Conservation (phyloP, 208 protist genomes). For the Wallacemonas sp. region DNA sequence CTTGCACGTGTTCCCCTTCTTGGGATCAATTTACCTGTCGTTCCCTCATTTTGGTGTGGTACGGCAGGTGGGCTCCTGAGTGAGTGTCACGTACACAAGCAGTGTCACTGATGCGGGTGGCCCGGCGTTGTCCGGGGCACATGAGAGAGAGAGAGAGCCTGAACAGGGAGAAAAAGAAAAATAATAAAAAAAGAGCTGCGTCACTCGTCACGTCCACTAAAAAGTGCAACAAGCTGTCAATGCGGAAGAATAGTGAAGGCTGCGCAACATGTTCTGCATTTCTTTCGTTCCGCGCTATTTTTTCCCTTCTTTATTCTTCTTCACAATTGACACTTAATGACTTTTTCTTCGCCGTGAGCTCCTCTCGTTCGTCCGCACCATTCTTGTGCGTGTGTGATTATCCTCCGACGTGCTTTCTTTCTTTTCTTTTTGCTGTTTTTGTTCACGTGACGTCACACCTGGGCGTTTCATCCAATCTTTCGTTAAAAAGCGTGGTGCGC, state of each 20-base stretch:
- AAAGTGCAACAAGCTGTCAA: neutral
- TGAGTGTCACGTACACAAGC: too few relatives aligned
- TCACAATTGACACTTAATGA: too few relatives aligned
- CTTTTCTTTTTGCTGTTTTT: slow-evolving; percentile 4
- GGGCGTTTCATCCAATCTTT: slow-evolving; percentile 15
- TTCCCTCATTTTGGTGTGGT: too few relatives aligned
- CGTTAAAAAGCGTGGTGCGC: neutral
- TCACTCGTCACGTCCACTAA: too few relatives aligned
- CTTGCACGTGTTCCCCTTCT: too few relatives aligned
- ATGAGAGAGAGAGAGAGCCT: neutral
- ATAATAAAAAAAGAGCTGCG: slow-evolving; percentile 23
- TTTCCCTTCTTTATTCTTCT: slow-evolving; percentile 5
- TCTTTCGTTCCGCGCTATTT: slow-evolving; percentile 1
- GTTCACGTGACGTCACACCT: too few relatives aligned
- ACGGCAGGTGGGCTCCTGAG: too few relatives aligned
- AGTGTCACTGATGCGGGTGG: too few relatives aligned
- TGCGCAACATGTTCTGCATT: neutral
- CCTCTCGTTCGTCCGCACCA: slow-evolving; percentile 7
- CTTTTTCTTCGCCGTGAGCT: slow-evolving; percentile 2
- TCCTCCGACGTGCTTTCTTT: neutral
- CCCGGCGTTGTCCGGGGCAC: too few relatives aligned
- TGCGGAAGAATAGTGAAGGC: neutral
- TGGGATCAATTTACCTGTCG: too few relatives aligned
- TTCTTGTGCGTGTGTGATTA: slow-evolving; percentile 10
- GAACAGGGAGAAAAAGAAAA: neutral